phyloP scores from a whole-genome alignment of 306 rosid genomes.

The Heteromeles arbutifolia region DNA sequence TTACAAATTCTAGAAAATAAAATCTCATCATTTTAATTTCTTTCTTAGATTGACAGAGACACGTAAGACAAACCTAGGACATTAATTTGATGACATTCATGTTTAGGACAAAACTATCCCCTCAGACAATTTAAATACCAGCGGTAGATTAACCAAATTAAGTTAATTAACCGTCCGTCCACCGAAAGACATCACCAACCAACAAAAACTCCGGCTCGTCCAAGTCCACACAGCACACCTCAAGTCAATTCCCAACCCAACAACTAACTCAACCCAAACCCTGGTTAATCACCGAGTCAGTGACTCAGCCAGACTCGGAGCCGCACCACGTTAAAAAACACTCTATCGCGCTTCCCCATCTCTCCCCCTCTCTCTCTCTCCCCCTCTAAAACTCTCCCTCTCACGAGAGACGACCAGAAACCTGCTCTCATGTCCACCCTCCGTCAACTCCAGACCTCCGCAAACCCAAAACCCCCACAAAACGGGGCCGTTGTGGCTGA shows the following conservation, averaged over 20 bases:
- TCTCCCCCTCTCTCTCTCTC: not conserved
- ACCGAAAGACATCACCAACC: not conserved
- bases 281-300: conserved; percentile 20
- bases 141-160: conserved; percentile 21
- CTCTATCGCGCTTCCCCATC: not conserved
- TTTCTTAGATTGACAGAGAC: too few species aligned
- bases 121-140: not conserved
- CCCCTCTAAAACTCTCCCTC: not conserved
- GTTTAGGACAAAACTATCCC: not conserved
- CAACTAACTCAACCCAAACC: conserved; percentile 11
- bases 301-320: conserved; percentile 7
- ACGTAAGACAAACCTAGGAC: too few species aligned
- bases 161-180: conserved; percentile 9
- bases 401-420: conserved; percentile 1
- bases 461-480: not conserved
- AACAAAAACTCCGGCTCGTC: not conserved
- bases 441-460: conserved; percentile 10
- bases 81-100: too few species aligned
- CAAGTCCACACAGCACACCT: not conserved
- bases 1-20: too few species aligned
- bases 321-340: conserved; percentile 27
- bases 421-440: not conserved
- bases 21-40: too few species aligned
- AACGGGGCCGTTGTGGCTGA: not conserved
- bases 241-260: not conserved